Evolutionary conservation across 305 asterid genomes (phyloP).

Genomic region (Fraxinus xanthoxyloides): DNA sequence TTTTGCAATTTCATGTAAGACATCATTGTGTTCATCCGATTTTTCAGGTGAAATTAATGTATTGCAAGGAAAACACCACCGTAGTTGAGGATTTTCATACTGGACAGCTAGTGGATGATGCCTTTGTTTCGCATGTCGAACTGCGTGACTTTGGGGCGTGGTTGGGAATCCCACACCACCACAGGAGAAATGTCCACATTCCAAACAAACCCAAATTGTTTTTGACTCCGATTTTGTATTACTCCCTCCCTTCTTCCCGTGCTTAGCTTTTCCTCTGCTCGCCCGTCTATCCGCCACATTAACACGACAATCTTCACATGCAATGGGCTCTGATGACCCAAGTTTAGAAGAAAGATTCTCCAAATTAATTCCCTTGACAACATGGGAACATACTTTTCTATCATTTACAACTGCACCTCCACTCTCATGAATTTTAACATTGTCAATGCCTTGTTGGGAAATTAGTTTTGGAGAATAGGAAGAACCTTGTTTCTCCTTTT

Average conservation of each 20-base stretch:
- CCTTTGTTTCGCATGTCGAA: conserved; percentile 66
- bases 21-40: conserved; percentile 47
- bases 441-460: conserved; percentile 26
- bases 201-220: conserved; percentile 86
- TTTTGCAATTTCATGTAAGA: conserved; percentile 55
- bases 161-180: conserved; percentile 90
- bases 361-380: conserved; percentile 57
- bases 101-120: conserved; percentile 68
- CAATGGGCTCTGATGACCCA: conserved; percentile 36
- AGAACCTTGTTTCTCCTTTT: conserved; percentile 53
- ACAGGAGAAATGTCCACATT: conserved; percentile 80
- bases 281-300: conserved; percentile 30
- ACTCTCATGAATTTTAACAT: conserved; percentile 33
- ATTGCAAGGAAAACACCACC: conserved; percentile 73
- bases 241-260: conserved; percentile 40
- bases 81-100: conserved; percentile 61
- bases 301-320: conserved; percentile 63
- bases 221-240: conserved; percentile 46
- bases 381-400: conserved; percentile 57
- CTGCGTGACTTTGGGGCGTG: conserved; percentile 71
- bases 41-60: conserved; percentile 48
- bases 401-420: conserved; percentile 44
- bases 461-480: conserved; percentile 31
- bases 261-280: conserved; percentile 41
- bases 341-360: conserved; percentile 63